Evolutionary conservation across 306 rosid species (phyloP).

Genomic region (Rubus parviflorus): DNA sequence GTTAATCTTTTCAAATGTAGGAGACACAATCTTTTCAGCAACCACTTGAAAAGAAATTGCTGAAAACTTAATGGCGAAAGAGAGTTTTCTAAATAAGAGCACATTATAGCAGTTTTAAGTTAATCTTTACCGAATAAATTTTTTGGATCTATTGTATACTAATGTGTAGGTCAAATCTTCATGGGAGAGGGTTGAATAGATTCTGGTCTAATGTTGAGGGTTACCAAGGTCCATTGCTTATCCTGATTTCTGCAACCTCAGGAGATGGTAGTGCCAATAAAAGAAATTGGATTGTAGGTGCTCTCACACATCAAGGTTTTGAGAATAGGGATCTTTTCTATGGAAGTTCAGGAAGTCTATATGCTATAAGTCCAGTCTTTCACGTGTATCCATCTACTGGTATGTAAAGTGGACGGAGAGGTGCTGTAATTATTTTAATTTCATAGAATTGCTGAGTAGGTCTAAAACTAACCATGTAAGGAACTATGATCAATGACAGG

Average conservation of each 20-base stretch:
- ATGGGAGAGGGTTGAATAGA: slow-evolving; percentile 89
- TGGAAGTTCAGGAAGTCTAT: slow-evolving; percentile 77
- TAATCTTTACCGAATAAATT: no score
- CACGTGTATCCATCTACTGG: slow-evolving; percentile 62
- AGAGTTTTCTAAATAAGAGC: no score
- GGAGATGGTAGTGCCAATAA: slow-evolving; percentile 39
- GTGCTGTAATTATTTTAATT: slow-evolving; percentile 4
- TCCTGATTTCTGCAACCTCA: slow-evolving; percentile 65
- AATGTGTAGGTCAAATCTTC: slow-evolving; percentile 68
- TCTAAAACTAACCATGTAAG: slow-evolving; percentile 27
- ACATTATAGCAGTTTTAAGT: no score
- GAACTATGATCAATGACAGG: slow-evolving; percentile 53
- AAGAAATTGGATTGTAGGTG: slow-evolving; percentile 75
- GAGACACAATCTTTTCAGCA: no score
- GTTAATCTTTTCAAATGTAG: no score
- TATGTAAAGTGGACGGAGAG: slow-evolving; percentile 31
- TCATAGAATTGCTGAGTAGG: not conserved
- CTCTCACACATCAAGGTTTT: slow-evolving; percentile 62
- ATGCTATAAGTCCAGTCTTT: slow-evolving; percentile 75
- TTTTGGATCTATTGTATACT: slow-evolving; percentile 20
- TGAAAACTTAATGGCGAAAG: no score
- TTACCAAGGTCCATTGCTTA: slow-evolving; percentile 74
- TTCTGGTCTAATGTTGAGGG: slow-evolving; percentile 86
- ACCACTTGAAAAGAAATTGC: no score
- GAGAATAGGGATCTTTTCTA: slow-evolving; percentile 73